Conservation (phyloP, 1,284 basidiomycete species). For the Fomitopsis palustris region DNA sequence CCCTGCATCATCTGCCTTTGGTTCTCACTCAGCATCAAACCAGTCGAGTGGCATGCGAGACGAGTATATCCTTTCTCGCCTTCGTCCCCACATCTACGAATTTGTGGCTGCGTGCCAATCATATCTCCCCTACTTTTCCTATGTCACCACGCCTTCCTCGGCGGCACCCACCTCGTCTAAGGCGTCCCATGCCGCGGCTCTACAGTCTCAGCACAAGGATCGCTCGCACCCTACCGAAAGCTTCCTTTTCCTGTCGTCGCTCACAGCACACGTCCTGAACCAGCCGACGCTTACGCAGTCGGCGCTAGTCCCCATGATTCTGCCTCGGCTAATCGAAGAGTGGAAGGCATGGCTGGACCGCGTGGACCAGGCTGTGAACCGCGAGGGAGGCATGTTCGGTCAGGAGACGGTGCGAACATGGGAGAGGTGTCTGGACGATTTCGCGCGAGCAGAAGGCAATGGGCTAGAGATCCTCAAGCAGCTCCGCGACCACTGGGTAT, state of each 20-base stretch:
- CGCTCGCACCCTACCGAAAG: slow-evolving; percentile 69
- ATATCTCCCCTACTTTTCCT: slow-evolving; percentile 81
- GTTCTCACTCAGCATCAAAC: slow-evolving; percentile 14
- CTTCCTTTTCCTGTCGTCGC: slow-evolving; percentile 62
- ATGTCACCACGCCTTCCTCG: slow-evolving; percentile 33
- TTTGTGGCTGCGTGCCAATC: slow-evolving; percentile 72
- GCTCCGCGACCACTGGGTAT: slow-evolving; percentile 67
- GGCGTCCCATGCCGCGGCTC: slow-evolving; percentile 35
- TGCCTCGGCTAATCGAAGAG: slow-evolving; percentile 62
- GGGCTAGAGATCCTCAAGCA: slow-evolving; percentile 51
- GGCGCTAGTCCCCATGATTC: slow-evolving; percentile 50
- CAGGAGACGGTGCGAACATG: slow-evolving; percentile 62
- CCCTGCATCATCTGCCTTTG: slow-evolving; percentile 25
- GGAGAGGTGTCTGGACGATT: slow-evolving; percentile 64
- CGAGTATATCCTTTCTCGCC: slow-evolving; percentile 67
- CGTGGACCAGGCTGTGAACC: slow-evolving; percentile 65
- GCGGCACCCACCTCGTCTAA: slow-evolving; percentile 23
- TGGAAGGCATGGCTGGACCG: slow-evolving; percentile 76
- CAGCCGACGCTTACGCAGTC: slow-evolving; percentile 65
- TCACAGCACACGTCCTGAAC: slow-evolving; percentile 62
- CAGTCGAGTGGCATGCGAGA: slow-evolving; percentile 60
- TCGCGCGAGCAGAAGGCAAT: slow-evolving; percentile 49
- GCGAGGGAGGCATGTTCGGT: slow-evolving; percentile 75
- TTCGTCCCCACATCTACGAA: slow-evolving; percentile 71
- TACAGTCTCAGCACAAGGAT: slow-evolving; percentile 51